phyloP scores from a whole-genome alignment of 352 stramenopile genomes.

The Pilasporangium apinafurcum region DNA sequence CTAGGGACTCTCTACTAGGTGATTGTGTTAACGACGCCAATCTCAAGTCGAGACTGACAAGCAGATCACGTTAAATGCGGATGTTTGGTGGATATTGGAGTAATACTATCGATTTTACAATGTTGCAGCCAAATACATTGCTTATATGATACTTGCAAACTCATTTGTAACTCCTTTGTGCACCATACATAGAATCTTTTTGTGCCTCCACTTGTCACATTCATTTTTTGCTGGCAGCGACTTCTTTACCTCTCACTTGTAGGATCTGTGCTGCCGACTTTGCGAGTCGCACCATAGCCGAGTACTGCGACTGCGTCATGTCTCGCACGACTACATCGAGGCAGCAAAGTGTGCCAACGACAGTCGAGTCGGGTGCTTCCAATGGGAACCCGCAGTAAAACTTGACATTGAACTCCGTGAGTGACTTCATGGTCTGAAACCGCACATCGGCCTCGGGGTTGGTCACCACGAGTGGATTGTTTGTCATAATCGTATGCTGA shows the following conservation, averaged over 20 bases:
- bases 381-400: slow-evolving; percentile 18
- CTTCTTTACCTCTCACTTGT: slow-evolving; percentile 5
- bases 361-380: background rate
- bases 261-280: slow-evolving; percentile 10
- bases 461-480: slow-evolving; percentile 32
- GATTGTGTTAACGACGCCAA: no score
- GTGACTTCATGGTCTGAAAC: slow-evolving; percentile 5
- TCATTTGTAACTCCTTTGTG: no score
- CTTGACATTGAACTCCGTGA: slow-evolving; percentile 1
- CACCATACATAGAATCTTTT: no score
- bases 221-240: no score
- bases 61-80: no score
- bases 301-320: slow-evolving; percentile 3
- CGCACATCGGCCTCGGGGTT: slow-evolving; percentile 5
- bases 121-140: no score
- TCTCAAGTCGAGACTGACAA: no score
- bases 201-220: no score
- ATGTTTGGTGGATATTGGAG: no score
- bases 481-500: slow-evolving; percentile 52
- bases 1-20: no score
- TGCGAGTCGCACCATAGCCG: slow-evolving; percentile 8
- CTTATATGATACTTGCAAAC: no score
- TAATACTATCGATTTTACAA: no score
- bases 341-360: slow-evolving; percentile 14
- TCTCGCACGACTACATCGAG: slow-evolving; percentile 1